Evolutionary conservation across 768 basidiomycete genomes (phyloP), one percentile per base, ranked within the genome.

Genomic region (Pleurotus sapidus): DNA sequence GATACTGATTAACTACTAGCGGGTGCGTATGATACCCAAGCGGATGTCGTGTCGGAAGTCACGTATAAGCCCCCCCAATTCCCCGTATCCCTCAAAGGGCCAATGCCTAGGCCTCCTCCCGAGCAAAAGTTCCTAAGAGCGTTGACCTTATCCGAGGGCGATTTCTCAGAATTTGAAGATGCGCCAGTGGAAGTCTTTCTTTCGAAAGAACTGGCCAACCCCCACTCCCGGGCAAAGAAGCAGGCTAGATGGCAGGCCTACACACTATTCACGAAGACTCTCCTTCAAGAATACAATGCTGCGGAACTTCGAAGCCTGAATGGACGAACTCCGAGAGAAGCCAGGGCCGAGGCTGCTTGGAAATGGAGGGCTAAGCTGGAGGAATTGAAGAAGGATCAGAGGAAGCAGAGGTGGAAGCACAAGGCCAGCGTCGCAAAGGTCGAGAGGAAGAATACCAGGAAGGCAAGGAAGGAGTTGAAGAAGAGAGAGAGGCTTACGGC

Each of bases 181-280:
- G 76, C 78, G 12, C 72, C 76, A 8, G 77, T 90, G 58, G 92
- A 94, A 67, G 65, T 80, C 20, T 83, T 84, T 65, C 71, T 94
- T 57, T 67, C 74, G 46, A 80, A 80, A 59, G 92, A 94, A 65
- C 81, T 94, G 39, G 78, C 89, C 24, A 92, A 93, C 68, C 91
- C 91, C 23, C 87, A 92, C 65, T 84, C 88, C 11, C 86, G 89
- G 17, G 88, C 91, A 7, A 92, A 90, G 77, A 92, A 89, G 68
- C 86, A 89, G 64, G 75, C 76, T 49, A 83, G 92, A 60, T 93
- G 88, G 88, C 83, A 89, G 68, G 76, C 74, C 3, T 79, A 77
- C 61, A 77, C 79, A 60, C 62, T 67, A 15, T 73, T 77, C 60
- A 79, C 77, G 65, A 74, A 78, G 45, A 68, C 70, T 17, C 72